Evolutionary conservation across 2,329 filamentous ascomycete genomes (phyloP).

Genomic region (Mycocentrospora acerina): DNA sequence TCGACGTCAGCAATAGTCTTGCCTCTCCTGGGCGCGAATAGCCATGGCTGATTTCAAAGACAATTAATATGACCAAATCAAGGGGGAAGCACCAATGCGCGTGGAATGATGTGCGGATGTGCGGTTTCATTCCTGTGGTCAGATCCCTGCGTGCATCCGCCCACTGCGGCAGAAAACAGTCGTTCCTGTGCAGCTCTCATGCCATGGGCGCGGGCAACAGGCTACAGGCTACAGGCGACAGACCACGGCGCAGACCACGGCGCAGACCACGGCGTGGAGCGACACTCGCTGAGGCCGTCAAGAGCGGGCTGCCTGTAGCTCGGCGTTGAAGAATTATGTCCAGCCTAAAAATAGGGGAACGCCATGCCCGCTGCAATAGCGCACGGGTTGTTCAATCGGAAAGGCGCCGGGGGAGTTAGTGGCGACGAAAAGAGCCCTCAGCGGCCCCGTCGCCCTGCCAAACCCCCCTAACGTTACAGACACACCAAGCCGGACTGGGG

Average conservation of each 20-base stretch:
- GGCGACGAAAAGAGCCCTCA: conserved; percentile 9
- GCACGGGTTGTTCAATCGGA: conserved; percentile 20
- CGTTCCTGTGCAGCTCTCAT: too few relatives aligned
- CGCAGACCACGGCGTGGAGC: too few relatives aligned
- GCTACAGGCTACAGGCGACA: too few relatives aligned
- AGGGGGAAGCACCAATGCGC: conserved; percentile 4
- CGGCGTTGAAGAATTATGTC: conserved; percentile 13
- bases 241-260: too few relatives aligned
- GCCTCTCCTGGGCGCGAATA: conserved; percentile 6
- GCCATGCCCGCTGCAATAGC: conserved; percentile 17
- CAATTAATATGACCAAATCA: conserved; percentile 13
- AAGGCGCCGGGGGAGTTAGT: conserved; percentile 16
- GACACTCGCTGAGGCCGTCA: too few relatives aligned
- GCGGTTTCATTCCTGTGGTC: too few relatives aligned
- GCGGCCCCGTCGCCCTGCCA: conserved; percentile 1
- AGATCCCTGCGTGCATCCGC: too few relatives aligned
- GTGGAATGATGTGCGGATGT: conserved; percentile 8
- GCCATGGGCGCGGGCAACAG: too few relatives aligned
- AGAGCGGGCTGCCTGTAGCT: too few relatives aligned
- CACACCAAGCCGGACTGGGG: conserved; percentile 13
- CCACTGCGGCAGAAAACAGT: too few relatives aligned
- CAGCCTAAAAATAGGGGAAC: conserved; percentile 24
- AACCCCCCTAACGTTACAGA: conserved; percentile 14
- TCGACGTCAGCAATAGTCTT: conserved; percentile 16
- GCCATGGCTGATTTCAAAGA: conserved; percentile 3